Percentiles rank a stretch among this genome's conserved stretches.
Conservation (phyloP, 805 yeast species). For the Saccharomyces eubayanus region DNA sequence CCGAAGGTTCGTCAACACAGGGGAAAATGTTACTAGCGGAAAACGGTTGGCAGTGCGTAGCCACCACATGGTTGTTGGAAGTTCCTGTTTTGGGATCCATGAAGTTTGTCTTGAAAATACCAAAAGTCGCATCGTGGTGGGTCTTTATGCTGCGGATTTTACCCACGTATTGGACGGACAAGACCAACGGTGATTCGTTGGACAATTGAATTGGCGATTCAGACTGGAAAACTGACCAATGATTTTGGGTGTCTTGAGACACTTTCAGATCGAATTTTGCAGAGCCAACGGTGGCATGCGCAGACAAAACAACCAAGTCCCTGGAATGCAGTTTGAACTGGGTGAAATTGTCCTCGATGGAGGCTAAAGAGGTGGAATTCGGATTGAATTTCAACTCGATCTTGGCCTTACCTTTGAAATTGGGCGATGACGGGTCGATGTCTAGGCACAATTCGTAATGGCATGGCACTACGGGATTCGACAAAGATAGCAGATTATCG, state of each 20-base stretch:
- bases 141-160: slow-evolving; percentile 44
- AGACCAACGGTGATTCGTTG: slow-evolving; percentile 2
- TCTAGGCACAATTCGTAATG: slow-evolving; percentile 34
- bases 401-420: slow-evolving; percentile 35
- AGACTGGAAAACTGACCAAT: slow-evolving; percentile 6
- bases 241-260: slow-evolving; percentile 12
- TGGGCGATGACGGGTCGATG: slow-evolving; percentile 36
- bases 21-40: slow-evolving; percentile 60
- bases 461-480: slow-evolving; percentile 23
- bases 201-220: slow-evolving; percentile 1
- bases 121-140: slow-evolving; percentile 48
- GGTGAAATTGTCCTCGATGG: slow-evolving; percentile 1
- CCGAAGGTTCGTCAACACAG: slow-evolving; percentile 55
- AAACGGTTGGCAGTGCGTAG: slow-evolving; percentile 68
- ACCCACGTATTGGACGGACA: slow-evolving; percentile 40
- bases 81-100: slow-evolving; percentile 42
- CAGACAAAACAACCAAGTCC: slow-evolving; percentile 33
- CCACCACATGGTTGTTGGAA: slow-evolving; percentile 44
- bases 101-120: slow-evolving; percentile 62
- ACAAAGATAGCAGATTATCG: slow-evolving; percentile 10
- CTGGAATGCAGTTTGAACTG: slow-evolving; percentile 22
- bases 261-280: slow-evolving; percentile 19
- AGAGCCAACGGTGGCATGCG: slow-evolving; percentile 34
- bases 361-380: neutral
- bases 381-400: slow-evolving; percentile 5